Percentiles rank a stretch among this genome's conserved stretches.
Evolutionary conservation across 129 eudicot species (phyloP).

Genomic region (Artemisia argyi): DNA sequence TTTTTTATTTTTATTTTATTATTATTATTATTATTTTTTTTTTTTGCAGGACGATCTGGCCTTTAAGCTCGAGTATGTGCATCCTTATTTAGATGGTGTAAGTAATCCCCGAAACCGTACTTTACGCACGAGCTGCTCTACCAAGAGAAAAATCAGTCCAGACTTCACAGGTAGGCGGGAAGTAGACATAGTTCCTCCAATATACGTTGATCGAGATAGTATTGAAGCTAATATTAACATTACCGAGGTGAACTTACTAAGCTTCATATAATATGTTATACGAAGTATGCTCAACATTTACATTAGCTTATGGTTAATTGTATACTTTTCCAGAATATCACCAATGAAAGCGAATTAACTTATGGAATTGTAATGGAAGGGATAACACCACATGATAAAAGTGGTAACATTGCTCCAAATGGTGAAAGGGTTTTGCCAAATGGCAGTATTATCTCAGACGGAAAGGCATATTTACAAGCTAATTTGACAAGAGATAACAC

Average conservation of each 20-base stretch:
- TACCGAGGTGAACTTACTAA: slow-evolving; percentile 60
- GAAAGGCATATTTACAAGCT: slow-evolving; percentile 45
- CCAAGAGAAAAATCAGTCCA: slow-evolving; percentile 86
- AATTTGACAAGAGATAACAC: too few species aligned
- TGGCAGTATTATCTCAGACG: slow-evolving; percentile 79
- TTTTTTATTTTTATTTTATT: slow-evolving; percentile 7
- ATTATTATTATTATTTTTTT: too few species aligned
- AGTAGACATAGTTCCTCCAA: slow-evolving; percentile 80
- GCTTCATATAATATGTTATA: neutral
- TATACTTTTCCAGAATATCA: slow-evolving; percentile 50
- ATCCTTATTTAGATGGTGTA: slow-evolving; percentile 84
- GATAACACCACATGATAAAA: slow-evolving; percentile 84
- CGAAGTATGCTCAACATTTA: neutral
- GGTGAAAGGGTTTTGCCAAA: slow-evolving; percentile 73
- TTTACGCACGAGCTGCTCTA: slow-evolving; percentile 71
- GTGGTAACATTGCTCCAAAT: slow-evolving; percentile 64
- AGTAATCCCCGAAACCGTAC: slow-evolving; percentile 74
- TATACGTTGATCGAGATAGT: slow-evolving; percentile 92
- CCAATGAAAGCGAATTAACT: slow-evolving; percentile 86
- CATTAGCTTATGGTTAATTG: neutral
- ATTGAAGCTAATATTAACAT: slow-evolving; percentile 81
- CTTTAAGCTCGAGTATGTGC: slow-evolving; percentile 87
- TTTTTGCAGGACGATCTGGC: slow-evolving; percentile 87
- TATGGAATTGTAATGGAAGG: slow-evolving; percentile 89
- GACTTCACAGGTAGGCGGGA: slow-evolving; percentile 97